Conservation (phyloP, 2,329 filamentous ascomycete genomes). For the Thelonectria blattea region DNA sequence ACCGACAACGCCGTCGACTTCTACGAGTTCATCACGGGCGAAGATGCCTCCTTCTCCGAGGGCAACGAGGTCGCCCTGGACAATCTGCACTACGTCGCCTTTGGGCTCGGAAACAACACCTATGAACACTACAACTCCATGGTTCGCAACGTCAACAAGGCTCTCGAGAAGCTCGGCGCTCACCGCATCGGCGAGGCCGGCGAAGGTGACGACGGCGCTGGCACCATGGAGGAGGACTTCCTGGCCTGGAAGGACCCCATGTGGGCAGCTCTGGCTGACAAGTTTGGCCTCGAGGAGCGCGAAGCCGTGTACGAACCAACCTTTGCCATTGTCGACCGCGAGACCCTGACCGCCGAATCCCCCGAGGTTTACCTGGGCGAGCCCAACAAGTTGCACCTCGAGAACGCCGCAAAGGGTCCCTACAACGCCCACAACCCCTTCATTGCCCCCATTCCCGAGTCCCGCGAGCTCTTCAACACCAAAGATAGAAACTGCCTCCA, state of each 20-base stretch:
- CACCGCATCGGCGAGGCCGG: conserved; percentile 85
- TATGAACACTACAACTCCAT: conserved; percentile 99
- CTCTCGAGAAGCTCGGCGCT: conserved; percentile 81
- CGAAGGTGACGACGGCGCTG: conserved; percentile 96
- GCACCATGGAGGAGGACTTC: conserved; percentile 99
- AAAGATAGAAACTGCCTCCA: conserved; percentile 95
- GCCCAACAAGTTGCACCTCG: conserved; percentile 94
- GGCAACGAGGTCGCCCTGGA: conserved; percentile 74
- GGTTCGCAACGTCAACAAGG: conserved; percentile 89
- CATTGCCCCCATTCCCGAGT: conserved; percentile 91
- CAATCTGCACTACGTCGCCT: conserved; percentile 91
- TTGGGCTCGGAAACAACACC: conserved; percentile 98
- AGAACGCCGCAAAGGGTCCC: conserved; percentile 81
- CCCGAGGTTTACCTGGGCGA: conserved; percentile 91
- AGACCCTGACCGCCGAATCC: conserved; percentile 75
- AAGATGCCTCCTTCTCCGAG: conserved; percentile 82
- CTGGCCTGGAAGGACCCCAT: conserved; percentile 99
- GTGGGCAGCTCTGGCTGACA: conserved; percentile 84
- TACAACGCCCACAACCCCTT: conserved; percentile 97
- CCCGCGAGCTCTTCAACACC: conserved; percentile 86
- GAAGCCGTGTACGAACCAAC: conserved; percentile 95
- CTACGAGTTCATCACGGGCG: conserved; percentile 90
- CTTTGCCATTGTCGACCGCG: conserved; percentile 80
- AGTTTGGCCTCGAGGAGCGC: conserved; percentile 90
- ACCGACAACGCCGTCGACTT: conserved; percentile 99